Base-by-base conservation (phyloP, 495 filamentous ascomycete species). In the Aspergillus mulundensis region DNA sequence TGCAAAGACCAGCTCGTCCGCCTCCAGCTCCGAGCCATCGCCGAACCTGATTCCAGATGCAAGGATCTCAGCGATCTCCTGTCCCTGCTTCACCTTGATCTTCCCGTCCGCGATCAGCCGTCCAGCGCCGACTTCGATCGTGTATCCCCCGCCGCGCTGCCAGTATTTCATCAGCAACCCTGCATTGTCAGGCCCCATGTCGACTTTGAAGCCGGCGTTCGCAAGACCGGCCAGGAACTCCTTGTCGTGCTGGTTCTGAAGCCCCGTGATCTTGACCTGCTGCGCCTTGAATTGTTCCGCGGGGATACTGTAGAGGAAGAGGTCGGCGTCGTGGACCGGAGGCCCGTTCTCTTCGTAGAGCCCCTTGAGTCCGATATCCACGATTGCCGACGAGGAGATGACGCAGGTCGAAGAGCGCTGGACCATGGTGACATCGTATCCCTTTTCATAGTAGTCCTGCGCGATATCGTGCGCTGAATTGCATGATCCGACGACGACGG, bases 391-490 rank as follows among this genome's bases (percentile, higher is more conserved):
- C 14, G 78, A 82, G 0, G 81, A 79, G 7, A 91, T 69, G 32
- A 95, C 85, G 51, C 78, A 85, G 0, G 90, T 93, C 14, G 83
- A 83, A 0, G 85, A 86, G 16, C 90, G 82, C 73, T 95, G 90
- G 11, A 95, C 74, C 63, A 95, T 84, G 8, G 89, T 93, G n/a
- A 92, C 86, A n/a, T 87, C 77, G 60, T 88, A 87, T 1, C 90
- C 90, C 39, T 88, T 84, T 62, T 93, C 88, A 65, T 84, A 84
- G 63, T 78, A 93, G 60, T 93, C 86, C 64, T 93, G 88, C 28
- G 87, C 85, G 58, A 95, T 95, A 65, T 95, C 90, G 60, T 92
- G 85, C 11, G 78, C 83, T 1, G 87, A 91, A 65, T 92, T 94
- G 69, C 90, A 90, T 25, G 83, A 85, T 5, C 90, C 90, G 7